Conservation (phyloP, 768 basidiomycete species). For the Lanmaoa pseudosensibilis region DNA sequence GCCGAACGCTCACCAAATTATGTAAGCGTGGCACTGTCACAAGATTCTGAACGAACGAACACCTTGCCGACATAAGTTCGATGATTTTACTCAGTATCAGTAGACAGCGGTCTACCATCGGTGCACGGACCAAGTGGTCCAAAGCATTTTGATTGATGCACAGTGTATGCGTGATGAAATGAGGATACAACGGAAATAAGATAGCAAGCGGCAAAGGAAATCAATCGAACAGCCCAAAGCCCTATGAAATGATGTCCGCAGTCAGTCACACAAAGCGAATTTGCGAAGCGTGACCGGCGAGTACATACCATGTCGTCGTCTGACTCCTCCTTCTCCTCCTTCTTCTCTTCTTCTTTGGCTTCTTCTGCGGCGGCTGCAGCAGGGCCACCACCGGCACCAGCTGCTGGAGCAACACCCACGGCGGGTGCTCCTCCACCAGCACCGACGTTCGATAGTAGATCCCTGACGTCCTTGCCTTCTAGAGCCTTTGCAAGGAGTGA, state of each 20-base stretch:
- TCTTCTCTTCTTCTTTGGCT: conserved; percentile 78
- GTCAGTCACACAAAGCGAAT: neutral
- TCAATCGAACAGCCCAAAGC: conserved; percentile 97
- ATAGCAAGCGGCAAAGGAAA: conserved; percentile 27
- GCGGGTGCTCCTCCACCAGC: conserved; percentile 87
- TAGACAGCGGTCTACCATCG: neutral
- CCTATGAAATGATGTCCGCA: conserved; percentile 43
- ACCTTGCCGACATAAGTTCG: too few species aligned
- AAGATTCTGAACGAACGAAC: too few species aligned
- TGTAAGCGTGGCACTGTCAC: too few species aligned
- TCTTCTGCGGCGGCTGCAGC: conserved; percentile 70
- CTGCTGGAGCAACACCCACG: conserved; percentile 50
- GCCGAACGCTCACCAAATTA: neutral
- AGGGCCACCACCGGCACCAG: conserved; percentile 56
- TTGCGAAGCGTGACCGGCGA: too few species aligned
- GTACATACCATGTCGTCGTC: conserved; percentile 61
- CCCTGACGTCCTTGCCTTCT: conserved; percentile 97
- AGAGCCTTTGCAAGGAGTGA: conserved; percentile 95
- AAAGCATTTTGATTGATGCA: conserved; percentile 26
- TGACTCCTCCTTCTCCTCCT: conserved; percentile 86
- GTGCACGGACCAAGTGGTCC: conserved; percentile 20
- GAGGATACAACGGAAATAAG: conserved; percentile 28
- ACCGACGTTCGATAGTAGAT: conserved; percentile 92
- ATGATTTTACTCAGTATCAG: neutral
- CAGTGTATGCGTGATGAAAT: conserved; percentile 17